These are phyloP conservation scores for Leccinum pellstonianum DNA, from an alignment of 768 basidiomycete species.

Conservation along the genomic window DNA sequence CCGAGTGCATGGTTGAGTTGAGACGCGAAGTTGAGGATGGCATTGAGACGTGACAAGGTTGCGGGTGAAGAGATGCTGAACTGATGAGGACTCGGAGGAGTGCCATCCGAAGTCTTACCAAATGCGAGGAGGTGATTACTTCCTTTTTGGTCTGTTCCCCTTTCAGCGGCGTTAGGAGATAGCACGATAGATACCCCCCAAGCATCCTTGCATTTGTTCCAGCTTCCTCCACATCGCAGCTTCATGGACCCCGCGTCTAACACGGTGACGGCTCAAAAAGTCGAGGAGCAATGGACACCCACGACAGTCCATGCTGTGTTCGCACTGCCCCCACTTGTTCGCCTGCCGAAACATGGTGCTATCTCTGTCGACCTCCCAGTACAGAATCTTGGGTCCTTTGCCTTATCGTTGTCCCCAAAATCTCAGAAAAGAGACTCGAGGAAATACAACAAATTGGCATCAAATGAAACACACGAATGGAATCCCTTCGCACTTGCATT, in stretches of 20 bases:
- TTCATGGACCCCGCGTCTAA: too few relatives aligned
- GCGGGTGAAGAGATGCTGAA: too few relatives aligned
- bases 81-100: neutral
- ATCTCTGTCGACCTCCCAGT: slow-evolving; percentile 13
- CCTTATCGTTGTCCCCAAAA: slow-evolving; percentile 6
- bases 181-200: neutral
- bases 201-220: too few relatives aligned
- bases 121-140: slow-evolving; percentile 6
- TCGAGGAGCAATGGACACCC: slow-evolving; percentile 20
- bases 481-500: slow-evolving; percentile 13
- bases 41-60: too few relatives aligned
- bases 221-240: too few relatives aligned
- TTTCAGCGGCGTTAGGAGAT: too few relatives aligned
- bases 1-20: too few relatives aligned
- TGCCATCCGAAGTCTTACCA: slow-evolving; percentile 14
- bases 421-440: neutral
- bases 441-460: neutral
- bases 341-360: neutral
- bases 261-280: neutral
- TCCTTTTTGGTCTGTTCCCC: too few relatives aligned
- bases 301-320: slow-evolving; percentile 7
- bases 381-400: slow-evolving; percentile 14
- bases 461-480: neutral
- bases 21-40: too few relatives aligned
- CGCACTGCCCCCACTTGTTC: neutral